Conservation (phyloP, 2,329 filamentous ascomycete genomes). For the Cytospora mali region DNA sequence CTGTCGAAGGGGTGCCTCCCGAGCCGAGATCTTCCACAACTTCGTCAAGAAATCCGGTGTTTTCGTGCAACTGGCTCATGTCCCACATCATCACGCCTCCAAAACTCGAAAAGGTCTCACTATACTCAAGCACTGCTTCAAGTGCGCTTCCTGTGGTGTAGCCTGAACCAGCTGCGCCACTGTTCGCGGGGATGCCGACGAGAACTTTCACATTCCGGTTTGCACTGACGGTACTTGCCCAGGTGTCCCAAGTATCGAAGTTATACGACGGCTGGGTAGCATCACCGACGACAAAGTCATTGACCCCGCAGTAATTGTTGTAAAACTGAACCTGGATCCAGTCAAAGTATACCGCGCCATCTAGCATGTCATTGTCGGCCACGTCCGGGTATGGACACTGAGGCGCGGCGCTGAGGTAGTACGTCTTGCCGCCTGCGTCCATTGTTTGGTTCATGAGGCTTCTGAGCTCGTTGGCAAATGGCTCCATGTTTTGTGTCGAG, state of each 20-base stretch:
- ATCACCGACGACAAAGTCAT: conserved; percentile 50
- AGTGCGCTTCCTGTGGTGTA: conserved; percentile 55
- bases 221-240: conserved; percentile 59
- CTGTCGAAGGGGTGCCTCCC: not conserved
- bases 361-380: conserved; percentile 59
- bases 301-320: conserved; percentile 67
- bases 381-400: conserved; percentile 69
- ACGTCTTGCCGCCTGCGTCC: conserved; percentile 52
- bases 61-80: conserved; percentile 61
- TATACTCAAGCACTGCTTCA: conserved; percentile 54
- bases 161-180: conserved; percentile 56
- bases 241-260: conserved; percentile 65
- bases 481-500: conserved; percentile 58
- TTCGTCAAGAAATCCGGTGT: conserved; percentile 56
- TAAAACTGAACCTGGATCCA: conserved; percentile 69
- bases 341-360: conserved; percentile 58
- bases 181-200: conserved; percentile 61
- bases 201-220: conserved; percentile 65
- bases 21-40: conserved; percentile 42
- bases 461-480: conserved; percentile 63
- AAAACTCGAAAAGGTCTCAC: conserved; percentile 59
- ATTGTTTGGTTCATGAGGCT: conserved; percentile 54
- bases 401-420: conserved; percentile 66
- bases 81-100: conserved; percentile 74
- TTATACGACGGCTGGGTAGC: conserved; percentile 59